phyloP scores from a whole-genome alignment of 805 yeast species.

The Zygosaccharomyces lentus region DNA sequence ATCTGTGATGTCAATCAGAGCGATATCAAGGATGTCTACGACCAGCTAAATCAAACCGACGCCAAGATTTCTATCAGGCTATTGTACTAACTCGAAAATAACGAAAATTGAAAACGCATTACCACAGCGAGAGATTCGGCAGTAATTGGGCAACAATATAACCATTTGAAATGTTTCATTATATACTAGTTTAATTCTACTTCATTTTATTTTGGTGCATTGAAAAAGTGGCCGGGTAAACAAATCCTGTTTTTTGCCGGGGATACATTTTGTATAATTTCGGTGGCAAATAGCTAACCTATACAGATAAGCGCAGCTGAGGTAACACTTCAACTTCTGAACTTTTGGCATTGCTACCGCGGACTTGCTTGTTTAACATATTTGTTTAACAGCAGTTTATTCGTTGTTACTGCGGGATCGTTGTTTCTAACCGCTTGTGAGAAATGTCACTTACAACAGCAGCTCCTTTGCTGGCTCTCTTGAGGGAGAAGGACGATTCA shows the following conservation, averaged over 20 bases:
- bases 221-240: background rate
- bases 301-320: background rate
- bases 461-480: conserved; percentile 84
- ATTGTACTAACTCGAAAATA: conserved; percentile 55
- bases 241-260: background rate
- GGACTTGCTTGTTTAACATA: background rate
- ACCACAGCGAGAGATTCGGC: too few species aligned
- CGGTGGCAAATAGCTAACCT: conserved; percentile 23
- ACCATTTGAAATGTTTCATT: too few species aligned
- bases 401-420: background rate
- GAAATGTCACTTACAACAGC: conserved; percentile 65
- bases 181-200: background rate
- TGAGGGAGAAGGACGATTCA: conserved; percentile 72
- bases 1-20: conserved; percentile 76
- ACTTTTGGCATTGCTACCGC: background rate
- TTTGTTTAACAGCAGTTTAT: background rate
- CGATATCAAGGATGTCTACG: conserved; percentile 80
- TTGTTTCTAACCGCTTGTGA: background rate
- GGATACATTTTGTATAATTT: conserved; percentile 3
- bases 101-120: background rate
- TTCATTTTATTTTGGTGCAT: too few species aligned
- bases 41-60: conserved; percentile 82
- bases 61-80: conserved; percentile 88
- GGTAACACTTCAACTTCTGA: background rate
- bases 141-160: too few species aligned